A percentile compares a stretch with the other conserved stretches of the same genome.
phyloP scores from a whole-genome alignment of 73 alveolate species.

The Breviolum minutum region DNA sequence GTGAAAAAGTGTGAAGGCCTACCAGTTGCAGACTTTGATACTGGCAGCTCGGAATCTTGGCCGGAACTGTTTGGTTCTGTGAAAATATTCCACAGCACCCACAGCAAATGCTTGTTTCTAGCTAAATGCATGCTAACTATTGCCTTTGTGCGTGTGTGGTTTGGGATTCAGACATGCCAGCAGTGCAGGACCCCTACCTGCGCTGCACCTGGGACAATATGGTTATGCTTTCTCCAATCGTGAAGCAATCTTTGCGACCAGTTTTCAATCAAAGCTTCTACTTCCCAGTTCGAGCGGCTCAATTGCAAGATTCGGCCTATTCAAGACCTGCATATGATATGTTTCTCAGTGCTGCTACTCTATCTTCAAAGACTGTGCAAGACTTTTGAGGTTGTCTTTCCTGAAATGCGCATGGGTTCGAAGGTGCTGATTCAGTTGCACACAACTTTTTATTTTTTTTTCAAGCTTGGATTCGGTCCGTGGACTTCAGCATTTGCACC shows the following conservation, averaged over 20 bases:
- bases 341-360: neutral
- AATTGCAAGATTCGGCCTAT: neutral
- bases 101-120: neutral
- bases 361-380: neutral
- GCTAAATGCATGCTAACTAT: no score
- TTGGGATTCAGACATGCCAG: neutral
- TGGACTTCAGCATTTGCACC: neutral
- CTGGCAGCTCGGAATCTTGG: constrained; percentile 61
- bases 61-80: neutral
- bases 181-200: constrained; percentile 59
- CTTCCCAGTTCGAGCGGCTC: constrained; percentile 69
- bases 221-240: constrained; percentile 43
- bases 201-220: constrained; percentile 79
- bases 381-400: constrained; percentile 26
- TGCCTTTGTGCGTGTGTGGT: neutral
- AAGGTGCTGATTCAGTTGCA: neutral
- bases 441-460: neutral
- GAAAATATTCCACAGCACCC: neutral
- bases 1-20: constrained; percentile 71
- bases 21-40: constrained; percentile 89
- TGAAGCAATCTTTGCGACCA: constrained; percentile 48
- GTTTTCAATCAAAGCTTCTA: constrained; percentile 91
- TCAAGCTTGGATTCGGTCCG: no score
- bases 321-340: neutral
- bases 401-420: constrained; percentile 86